These are phyloP conservation scores for Torulaspora franciscae DNA, from an alignment of 805 yeast genomes.

Conservation along the genomic window DNA sequence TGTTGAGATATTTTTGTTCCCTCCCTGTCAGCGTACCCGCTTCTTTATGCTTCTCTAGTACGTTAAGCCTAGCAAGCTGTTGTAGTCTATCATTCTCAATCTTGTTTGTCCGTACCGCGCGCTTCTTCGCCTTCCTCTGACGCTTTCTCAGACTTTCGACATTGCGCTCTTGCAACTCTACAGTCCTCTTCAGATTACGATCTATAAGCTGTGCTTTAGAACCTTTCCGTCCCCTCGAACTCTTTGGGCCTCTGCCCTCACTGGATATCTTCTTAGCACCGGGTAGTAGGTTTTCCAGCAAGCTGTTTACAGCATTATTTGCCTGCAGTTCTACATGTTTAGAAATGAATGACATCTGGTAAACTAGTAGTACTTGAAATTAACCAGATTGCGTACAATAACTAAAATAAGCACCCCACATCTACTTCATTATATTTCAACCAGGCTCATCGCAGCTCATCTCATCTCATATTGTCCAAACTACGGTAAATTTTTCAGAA, in stretches of 20 bases:
- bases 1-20: conserved; percentile 37
- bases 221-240: conserved; percentile 16
- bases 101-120: conserved; percentile 23
- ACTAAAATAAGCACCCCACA: not conserved
- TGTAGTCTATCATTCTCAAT: conserved; percentile 24
- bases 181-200: conserved; percentile 33
- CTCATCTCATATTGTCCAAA: conserved; percentile 8
- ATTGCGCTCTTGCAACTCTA: conserved; percentile 35
- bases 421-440: not conserved
- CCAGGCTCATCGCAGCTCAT: conserved; percentile 17
- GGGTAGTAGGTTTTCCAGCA: conserved; percentile 38
- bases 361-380: not conserved
- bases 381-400: not conserved
- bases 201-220: conserved; percentile 40
- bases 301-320: conserved; percentile 39
- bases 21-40: conserved; percentile 32
- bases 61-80: conserved; percentile 33
- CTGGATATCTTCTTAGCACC: conserved; percentile 30
- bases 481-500: conserved; percentile 5
- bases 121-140: conserved; percentile 32
- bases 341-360: conserved; percentile 18
- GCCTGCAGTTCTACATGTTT: conserved; percentile 37
- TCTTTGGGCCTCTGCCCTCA: conserved; percentile 4
- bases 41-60: conserved; percentile 34
- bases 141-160: conserved; percentile 35